Percentiles rank a stretch among this genome's conserved stretches.
These are phyloP conservation scores for Allium fistulosum DNA, from an alignment of 106 monocot genomes.

Conservation along the genomic window DNA sequence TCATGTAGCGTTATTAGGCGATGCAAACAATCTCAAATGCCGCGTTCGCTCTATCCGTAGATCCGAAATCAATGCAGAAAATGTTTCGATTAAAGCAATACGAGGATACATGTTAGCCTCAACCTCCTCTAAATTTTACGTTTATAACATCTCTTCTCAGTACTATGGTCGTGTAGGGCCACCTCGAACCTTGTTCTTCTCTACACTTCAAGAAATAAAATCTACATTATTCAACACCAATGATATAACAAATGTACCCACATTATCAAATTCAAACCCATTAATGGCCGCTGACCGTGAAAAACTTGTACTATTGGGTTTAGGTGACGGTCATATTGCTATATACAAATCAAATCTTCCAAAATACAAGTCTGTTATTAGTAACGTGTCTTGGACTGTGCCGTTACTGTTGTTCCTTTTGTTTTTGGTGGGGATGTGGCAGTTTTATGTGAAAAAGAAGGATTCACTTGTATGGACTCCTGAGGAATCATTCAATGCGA, in stretches of 20 bases:
- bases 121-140: slow-evolving; percentile 45
- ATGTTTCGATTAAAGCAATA: slow-evolving; percentile 53
- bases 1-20: slow-evolving; percentile 59
- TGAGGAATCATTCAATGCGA: slow-evolving; percentile 57
- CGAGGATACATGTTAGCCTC: slow-evolving; percentile 74
- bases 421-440: slow-evolving; percentile 76
- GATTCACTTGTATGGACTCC: slow-evolving; percentile 64
- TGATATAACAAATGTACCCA: slow-evolving; percentile 9
- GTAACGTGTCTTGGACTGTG: slow-evolving; percentile 76
- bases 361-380: slow-evolving; percentile 48
- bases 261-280: slow-evolving; percentile 22
- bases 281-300: slow-evolving; percentile 68
- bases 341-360: slow-evolving; percentile 75
- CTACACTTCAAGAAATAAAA: slow-evolving; percentile 57
- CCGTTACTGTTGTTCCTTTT: slow-evolving; percentile 72
- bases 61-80: slow-evolving; percentile 52
- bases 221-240: slow-evolving; percentile 34
- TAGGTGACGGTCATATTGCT: slow-evolving; percentile 61
- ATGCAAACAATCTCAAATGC: slow-evolving; percentile 67
- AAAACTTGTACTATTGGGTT: slow-evolving; percentile 70
- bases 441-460: slow-evolving; percentile 92
- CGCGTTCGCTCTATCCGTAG: slow-evolving; percentile 60
- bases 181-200: slow-evolving; percentile 60
- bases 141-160: slow-evolving; percentile 82
- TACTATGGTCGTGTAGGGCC: slow-evolving; percentile 66